Evolutionary conservation across 1,284 basidiomycete genomes (phyloP).

Genomic region (Cryptococcus sp.): DNA sequence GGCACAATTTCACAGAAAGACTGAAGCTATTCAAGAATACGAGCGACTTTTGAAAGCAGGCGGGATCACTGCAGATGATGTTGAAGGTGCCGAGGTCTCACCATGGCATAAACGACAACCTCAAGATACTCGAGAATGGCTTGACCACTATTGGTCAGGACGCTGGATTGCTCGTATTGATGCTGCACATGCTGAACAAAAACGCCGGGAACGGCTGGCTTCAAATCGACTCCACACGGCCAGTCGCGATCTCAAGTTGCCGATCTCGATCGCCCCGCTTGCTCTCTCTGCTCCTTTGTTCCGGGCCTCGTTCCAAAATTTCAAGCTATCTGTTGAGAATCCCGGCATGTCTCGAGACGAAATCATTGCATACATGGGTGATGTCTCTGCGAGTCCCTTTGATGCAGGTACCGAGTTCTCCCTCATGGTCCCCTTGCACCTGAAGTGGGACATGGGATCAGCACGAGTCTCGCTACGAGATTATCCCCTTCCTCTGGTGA

Average conservation of each 20-base stretch:
- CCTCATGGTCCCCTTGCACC: conserved; percentile 76
- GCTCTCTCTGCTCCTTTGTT: conserved; percentile 66
- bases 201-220: conserved; percentile 43
- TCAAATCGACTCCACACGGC: not conserved
- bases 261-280: conserved; percentile 50
- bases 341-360: conserved; percentile 52
- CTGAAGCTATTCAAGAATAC: conserved; percentile 36
- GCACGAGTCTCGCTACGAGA: conserved; percentile 70
- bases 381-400: conserved; percentile 51
- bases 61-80: conserved; percentile 33
- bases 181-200: conserved; percentile 49
- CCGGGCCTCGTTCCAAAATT: conserved; percentile 61
- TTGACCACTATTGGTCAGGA: conserved; percentile 70
- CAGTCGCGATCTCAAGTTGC: conserved; percentile 24
- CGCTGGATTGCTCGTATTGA: conserved; percentile 66
- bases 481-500: conserved; percentile 55
- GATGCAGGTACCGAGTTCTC: conserved; percentile 68
- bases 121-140: conserved; percentile 64
- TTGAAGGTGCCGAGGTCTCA: not conserved
- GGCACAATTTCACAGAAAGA: conserved; percentile 73
- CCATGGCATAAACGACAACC: not conserved
- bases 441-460: conserved; percentile 65
- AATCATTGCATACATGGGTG: conserved; percentile 55
- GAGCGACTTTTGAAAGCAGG: conserved; percentile 53
- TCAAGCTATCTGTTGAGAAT: conserved; percentile 59